These are phyloP conservation scores for Cryptococcus maquisensis DNA, from an alignment of 1,284 basidiomycete genomes.

Conservation along the genomic window DNA sequence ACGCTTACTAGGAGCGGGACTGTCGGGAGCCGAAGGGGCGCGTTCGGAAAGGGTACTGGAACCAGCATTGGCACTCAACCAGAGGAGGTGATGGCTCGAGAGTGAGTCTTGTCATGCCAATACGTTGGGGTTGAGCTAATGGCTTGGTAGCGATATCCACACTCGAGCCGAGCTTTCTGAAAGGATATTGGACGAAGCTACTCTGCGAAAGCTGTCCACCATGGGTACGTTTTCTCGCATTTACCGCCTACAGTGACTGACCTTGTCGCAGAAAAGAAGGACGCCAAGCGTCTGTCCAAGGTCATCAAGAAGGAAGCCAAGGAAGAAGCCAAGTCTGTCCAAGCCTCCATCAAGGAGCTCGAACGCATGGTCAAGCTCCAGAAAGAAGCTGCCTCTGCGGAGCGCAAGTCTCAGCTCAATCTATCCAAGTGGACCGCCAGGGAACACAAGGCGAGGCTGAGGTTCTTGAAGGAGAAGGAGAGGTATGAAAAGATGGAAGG, in stretches of 20 bases:
- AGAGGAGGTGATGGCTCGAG: constrained; percentile 43
- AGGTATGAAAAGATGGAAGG: constrained; percentile 46
- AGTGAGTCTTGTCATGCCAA: constrained; percentile 24
- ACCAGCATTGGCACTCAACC: constrained; percentile 45
- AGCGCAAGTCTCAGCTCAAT: constrained; percentile 46
- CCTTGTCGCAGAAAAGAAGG: constrained; percentile 36
- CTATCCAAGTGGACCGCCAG: constrained; percentile 46
- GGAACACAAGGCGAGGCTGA: constrained; percentile 49
- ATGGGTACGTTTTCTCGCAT: constrained; percentile 24
- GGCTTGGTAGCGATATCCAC: constrained; percentile 39
- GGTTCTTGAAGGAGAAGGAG: constrained; percentile 50
- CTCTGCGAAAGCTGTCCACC: constrained; percentile 30
- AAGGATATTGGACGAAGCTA: constrained; percentile 32
- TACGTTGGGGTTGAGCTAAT: neutral
- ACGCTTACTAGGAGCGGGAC: constrained; percentile 38
- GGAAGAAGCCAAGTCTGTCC: constrained; percentile 42
- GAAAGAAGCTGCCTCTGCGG: constrained; percentile 43
- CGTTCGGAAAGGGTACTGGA: constrained; percentile 44
- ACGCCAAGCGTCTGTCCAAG: constrained; percentile 46
- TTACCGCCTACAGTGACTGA: neutral
- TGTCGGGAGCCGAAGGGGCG: constrained; percentile 38
- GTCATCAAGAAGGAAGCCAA: constrained; percentile 49
- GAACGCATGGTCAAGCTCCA: constrained; percentile 45
- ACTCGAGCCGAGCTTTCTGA: constrained; percentile 41
- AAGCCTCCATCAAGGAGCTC: constrained; percentile 47